Evolutionary conservation across 805 yeast species (phyloP).

Genomic region (Ogataea pilisensis): DNA sequence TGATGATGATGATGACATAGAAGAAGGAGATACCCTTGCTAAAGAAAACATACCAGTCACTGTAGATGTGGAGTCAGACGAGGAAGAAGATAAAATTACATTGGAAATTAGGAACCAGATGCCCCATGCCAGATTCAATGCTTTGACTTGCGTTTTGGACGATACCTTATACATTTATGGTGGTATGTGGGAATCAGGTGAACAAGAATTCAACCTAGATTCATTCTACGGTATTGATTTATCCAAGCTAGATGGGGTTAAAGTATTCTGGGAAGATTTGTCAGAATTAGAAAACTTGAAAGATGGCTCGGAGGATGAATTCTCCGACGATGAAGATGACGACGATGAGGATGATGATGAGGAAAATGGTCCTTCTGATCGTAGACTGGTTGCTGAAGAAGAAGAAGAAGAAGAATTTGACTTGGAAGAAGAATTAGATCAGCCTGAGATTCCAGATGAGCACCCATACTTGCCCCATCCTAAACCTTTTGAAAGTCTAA

Average conservation of each 20-base stretch:
- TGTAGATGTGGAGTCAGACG: constrained; percentile 36
- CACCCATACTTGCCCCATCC: constrained; percentile 98
- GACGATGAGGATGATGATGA: constrained; percentile 71
- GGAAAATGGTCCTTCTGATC: constrained; percentile 41
- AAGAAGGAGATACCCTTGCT: constrained; percentile 31
- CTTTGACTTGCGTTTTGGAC: constrained; percentile 78
- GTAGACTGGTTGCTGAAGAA: constrained; percentile 39
- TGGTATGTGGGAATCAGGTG: constrained; percentile 87
- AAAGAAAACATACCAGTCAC: too few relatives aligned
- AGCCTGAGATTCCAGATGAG: constrained; percentile 77
- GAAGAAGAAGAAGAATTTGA: constrained; percentile 56
- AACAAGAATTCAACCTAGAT: constrained; percentile 78
- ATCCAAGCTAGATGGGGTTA: constrained; percentile 82
- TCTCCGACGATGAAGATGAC: constrained; percentile 58
- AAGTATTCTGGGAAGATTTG: constrained; percentile 86
- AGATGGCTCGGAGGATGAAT: constrained; percentile 57
- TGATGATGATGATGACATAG: constrained; percentile 46
- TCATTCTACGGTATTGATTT: constrained; percentile 83
- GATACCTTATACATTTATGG: constrained; percentile 83
- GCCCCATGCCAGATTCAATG: constrained; percentile 89
- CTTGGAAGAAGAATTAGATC: constrained; percentile 63
- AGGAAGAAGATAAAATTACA: constrained; percentile 32
- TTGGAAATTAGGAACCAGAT: constrained; percentile 55
- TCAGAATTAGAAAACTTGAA: constrained; percentile 49
- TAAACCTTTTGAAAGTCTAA: constrained; percentile 80